A percentile compares a stretch with the other conserved stretches of the same genome.
Evolutionary conservation across 2,329 filamentous ascomycete species (phyloP).

Genomic region (Xylariaceae sp.): DNA sequence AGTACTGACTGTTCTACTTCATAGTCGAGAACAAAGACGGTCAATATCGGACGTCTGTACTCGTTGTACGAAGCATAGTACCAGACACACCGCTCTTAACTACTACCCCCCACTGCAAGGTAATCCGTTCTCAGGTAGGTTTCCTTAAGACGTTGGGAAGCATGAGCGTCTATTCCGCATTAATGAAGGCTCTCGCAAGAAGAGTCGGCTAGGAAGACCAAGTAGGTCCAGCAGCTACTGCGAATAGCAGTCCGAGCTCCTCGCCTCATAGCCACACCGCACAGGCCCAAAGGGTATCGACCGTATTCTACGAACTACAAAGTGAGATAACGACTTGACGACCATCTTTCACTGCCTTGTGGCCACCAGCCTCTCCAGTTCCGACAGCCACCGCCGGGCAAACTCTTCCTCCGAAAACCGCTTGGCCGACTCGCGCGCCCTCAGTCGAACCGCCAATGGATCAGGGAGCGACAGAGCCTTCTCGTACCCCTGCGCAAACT

Average conservation of each 20-base stretch:
- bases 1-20: no score
- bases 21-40: no score
- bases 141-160: no score
- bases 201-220: no score
- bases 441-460: slow-evolving; percentile 63
- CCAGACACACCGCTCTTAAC: no score
- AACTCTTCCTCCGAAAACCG: slow-evolving; percentile 88
- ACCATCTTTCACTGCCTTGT: slow-evolving; percentile 19
- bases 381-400: slow-evolving; percentile 64
- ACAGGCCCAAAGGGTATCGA: slow-evolving; percentile 2
- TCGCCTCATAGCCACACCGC: slow-evolving; percentile 4
- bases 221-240: no score
- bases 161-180: no score
- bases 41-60: no score
- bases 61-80: no score
- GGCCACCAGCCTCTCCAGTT: slow-evolving; percentile 65
- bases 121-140: no score
- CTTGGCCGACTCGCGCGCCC: slow-evolving; percentile 70
- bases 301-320: slow-evolving; percentile 1
- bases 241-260: slow-evolving; percentile 5
- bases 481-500: slow-evolving; percentile 76
- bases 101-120: no score
- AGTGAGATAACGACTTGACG: not conserved
- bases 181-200: no score
- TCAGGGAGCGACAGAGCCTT: slow-evolving; percentile 67